Base-by-base conservation (phyloP, 768 basidiomycete species). In the Pleurotus sapidus region DNA sequence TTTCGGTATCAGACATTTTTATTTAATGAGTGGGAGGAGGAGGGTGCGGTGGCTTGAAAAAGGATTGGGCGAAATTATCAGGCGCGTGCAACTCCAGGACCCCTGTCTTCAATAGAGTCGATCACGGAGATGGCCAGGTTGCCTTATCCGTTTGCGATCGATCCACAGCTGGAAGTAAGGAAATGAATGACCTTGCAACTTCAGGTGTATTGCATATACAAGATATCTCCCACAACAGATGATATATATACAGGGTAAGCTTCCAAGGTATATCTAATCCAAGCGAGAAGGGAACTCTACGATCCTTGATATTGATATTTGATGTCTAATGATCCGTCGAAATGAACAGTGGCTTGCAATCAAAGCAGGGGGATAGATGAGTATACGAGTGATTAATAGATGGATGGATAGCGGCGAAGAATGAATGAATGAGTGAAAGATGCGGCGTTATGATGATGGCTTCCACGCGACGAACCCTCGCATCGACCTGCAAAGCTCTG, bases 1-100 rank as follows among this genome's bases (percentile, higher is more conserved):
- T 81, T 64, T 83, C 82, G 18, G 77, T 65, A 64, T 89, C 89
- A 56, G 88, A 77, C 89, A 91, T 90, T 34, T 34, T 34, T 60
- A 58, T 55, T 46, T 50, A 51, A 42, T n/a, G 43, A 55, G 8
- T 46, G 14, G 18, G 27, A 57, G 57, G 61, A 58, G 60, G 57
- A 61, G 57, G 48, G 58, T 59, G 56, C 59, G 49, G 48, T 24
- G 43, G 49, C 55, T 27, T 40, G 50, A 47, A 54, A 57, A 24
- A 48, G 25, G 39, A 56, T 53, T 43, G 17, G 56, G 56, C 24
- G 39, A 37, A 24, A 51, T 55, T 54, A 59, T 55, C 57, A 58
- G 46, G 49, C 42, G 42, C 20, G 42, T 45, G 42, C 42, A 54
- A 59, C 55, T 58, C 46, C 49, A 55, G 30, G 47, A 40, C 39